A percentile compares a stretch with the other conserved stretches of the same genome.
Evolutionary conservation across 805 yeast species (phyloP).

Genomic region (Monosporozyma unispora): DNA sequence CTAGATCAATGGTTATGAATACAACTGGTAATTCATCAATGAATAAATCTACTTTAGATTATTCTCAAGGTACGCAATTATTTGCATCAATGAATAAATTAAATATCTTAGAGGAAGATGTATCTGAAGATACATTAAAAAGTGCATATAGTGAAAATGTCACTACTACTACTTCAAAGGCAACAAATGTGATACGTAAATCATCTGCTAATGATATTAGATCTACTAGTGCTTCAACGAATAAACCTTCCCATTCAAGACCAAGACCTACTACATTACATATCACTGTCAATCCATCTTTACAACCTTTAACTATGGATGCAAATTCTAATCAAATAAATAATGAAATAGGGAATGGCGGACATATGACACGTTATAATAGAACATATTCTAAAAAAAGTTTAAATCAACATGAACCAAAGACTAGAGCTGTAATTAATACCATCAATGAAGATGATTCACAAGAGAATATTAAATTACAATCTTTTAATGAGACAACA

Average conservation of each 20-base stretch:
- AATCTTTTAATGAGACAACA: neutral
- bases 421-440: neutral
- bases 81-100: neutral
- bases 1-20: slow-evolving; percentile 2
- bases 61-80: neutral
- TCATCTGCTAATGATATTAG: neutral
- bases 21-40: neutral
- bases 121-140: neutral
- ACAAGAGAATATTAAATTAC: neutral
- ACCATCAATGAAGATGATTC: neutral
- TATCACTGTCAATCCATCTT: slow-evolving; percentile 1
- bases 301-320: neutral
- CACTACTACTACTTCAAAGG: neutral
- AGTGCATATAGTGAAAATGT: neutral
- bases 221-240: neutral
- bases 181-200: neutral
- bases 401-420: slow-evolving; percentile 3
- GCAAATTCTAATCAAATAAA: neutral
- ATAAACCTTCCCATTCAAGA: neutral
- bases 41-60: neutral
- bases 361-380: neutral
- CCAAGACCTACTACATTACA: slow-evolving; percentile 7
- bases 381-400: slow-evolving; percentile 4
- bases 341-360: neutral
- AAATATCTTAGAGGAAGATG: neutral